Evolutionary conservation across 768 basidiomycete species (phyloP), one percentile per base, ranked within the genome.

Genomic region (Naganishia onofrii): DNA sequence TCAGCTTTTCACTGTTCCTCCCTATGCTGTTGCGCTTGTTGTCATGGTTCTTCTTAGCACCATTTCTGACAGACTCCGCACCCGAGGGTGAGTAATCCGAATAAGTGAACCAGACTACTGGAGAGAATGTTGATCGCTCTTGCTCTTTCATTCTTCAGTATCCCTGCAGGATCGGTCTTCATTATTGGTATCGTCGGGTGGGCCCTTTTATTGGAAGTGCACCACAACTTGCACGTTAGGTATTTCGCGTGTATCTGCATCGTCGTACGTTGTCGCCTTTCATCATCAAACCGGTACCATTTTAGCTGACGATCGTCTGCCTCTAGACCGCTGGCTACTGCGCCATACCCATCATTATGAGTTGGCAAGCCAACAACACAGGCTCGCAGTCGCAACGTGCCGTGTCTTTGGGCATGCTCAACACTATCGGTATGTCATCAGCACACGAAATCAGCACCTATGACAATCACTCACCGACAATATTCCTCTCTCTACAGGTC

Each of bases 161-260:
- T 77, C 29, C 78, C 76, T 26, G 72, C 77, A 65, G 76, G 77
- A 42, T 21, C 34, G 21, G 80, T 82, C 32, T 82, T 79, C 71
- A 36, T 73, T 32, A 71, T 82, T 57, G 81, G 79, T 17, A 71
- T 81, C 54, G 69, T 81, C 52, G 82, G 82, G 17, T 83, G 81
- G 81, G 57, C 64, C 5, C 72, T 80, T 31, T 76, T 82, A 0
- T 65, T 77, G n/a, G 66, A 63, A 34, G 70, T 73, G 8, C 60
- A 71, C 5, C 17, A 72, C 10, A 72, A 77, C 13, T 76, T 80
- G 28, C 75, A 73, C 8, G 81, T 73, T 10, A 76, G 83, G 26
- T 83, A 83, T 78, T 82, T 83, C 67, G 82, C 74, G 7, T 79
- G 77, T 57, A 75, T 76, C 75, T 78, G 77, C 57, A 74, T 82